Evolutionary conservation across 2,329 filamentous ascomycete species (phyloP).

Genomic region (Xylaria sp.): DNA sequence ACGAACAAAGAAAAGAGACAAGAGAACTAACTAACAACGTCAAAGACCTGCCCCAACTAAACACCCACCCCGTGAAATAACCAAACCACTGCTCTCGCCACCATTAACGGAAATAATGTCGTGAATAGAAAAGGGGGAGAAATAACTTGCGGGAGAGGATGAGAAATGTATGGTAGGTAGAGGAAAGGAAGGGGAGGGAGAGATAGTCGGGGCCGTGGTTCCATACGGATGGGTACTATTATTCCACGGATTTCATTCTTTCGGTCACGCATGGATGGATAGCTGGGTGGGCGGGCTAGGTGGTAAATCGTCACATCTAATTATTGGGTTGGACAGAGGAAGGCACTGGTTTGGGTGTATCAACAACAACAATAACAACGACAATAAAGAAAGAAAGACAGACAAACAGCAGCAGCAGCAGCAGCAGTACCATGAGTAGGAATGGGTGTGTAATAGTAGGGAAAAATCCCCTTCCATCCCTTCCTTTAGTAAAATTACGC

Average conservation of each 20-base stretch:
- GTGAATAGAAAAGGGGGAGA: not conserved
- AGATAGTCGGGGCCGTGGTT: not conserved
- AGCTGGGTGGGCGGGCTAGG: not conserved
- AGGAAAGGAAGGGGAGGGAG: not conserved
- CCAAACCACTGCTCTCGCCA: not conserved
- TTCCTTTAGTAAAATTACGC: no score
- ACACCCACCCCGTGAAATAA: not conserved
- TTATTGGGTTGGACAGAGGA: no score
- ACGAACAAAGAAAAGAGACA: not conserved
- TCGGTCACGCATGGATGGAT: not conserved
- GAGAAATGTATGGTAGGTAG: no score
- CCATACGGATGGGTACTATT: no score
- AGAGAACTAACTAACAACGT: constrained; percentile 15
- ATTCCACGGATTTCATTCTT: not conserved
- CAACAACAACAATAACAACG: not conserved
- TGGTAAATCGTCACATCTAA: not conserved
- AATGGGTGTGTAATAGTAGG: not conserved
- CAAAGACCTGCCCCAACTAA: constrained; percentile 43
- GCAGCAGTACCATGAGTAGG: not conserved
- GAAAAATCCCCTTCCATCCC: not conserved
- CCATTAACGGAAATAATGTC: not conserved
- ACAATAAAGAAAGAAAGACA: not conserved
- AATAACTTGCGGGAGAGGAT: no score
- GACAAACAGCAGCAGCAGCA: not conserved
- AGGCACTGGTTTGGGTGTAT: no score